Percentiles rank a stretch among this genome's conserved stretches.
These are phyloP conservation scores for Mortierella sp. DNA, from an alignment of 371 early-diverging fungal genomes.

Conservation along the genomic window DNA sequence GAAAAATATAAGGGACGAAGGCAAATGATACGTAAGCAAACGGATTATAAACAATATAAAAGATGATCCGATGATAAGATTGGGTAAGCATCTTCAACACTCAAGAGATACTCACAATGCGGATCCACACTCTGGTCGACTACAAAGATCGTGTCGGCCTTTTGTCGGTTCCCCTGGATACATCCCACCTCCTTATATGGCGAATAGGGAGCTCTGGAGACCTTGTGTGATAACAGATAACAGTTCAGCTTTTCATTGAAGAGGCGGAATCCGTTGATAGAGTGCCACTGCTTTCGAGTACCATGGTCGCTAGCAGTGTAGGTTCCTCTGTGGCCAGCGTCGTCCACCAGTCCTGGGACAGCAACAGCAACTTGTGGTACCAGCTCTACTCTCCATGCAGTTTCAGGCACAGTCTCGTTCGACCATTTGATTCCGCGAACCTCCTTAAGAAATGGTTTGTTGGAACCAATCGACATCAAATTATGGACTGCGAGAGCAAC, in stretches of 20 bases:
- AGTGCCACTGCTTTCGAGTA: slow-evolving; percentile 34
- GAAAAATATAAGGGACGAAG: not conserved
- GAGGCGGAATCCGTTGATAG: slow-evolving; percentile 50
- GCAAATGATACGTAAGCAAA: not conserved
- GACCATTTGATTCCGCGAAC: slow-evolving; percentile 31
- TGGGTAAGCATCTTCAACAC: too few relatives aligned
- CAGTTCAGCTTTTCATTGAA: slow-evolving; percentile 38
- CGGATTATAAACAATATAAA: not conserved
- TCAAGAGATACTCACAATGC: slow-evolving; percentile 16
- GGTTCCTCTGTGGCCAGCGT: too few relatives aligned
- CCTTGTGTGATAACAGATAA: slow-evolving; percentile 43
- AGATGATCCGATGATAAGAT: too few relatives aligned
- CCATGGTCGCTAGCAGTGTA: too few relatives aligned
- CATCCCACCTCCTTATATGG: slow-evolving; percentile 45
- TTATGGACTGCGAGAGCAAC: slow-evolving; percentile 39
- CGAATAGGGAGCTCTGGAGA: slow-evolving; percentile 31
- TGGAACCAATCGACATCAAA: slow-evolving; percentile 34
- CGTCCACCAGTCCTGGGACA: slow-evolving; percentile 42
- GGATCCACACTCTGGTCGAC: slow-evolving; percentile 45
- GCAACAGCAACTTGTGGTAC: slow-evolving; percentile 21
- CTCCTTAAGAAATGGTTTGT: slow-evolving; percentile 38
- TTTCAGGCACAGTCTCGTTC: slow-evolving; percentile 25
- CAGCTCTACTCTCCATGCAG: slow-evolving; percentile 39
- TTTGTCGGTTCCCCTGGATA: slow-evolving; percentile 38
- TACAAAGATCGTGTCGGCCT: slow-evolving; percentile 45